Percentiles rank a stretch among this genome's conserved stretches.
These are phyloP conservation scores for Pestalotiopsis sp. DNA, from an alignment of 2,329 filamentous ascomycete species.

Conservation along the genomic window DNA sequence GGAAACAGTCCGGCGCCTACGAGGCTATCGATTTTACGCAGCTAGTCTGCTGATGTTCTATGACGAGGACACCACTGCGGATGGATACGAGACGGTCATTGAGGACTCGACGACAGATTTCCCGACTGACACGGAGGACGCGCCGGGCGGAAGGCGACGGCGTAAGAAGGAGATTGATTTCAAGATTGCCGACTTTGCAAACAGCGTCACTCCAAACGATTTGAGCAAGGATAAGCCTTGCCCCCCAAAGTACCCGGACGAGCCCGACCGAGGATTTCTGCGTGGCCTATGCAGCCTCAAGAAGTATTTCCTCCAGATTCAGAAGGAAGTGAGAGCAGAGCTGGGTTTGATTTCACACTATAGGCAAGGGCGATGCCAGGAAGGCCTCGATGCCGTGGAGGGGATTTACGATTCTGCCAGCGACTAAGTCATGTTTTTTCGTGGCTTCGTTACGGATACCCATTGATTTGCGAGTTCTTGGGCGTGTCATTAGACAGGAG, in stretches of 20 bases:
- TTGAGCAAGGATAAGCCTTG: conserved; percentile 65
- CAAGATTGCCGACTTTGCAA: conserved; percentile 98
- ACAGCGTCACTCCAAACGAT: conserved; percentile 91
- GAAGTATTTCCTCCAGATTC: conserved; percentile 85
- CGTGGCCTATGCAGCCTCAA: conserved; percentile 79
- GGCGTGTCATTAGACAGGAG: conserved; percentile 5
- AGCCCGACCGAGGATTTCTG: conserved; percentile 87
- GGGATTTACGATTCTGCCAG: conserved; percentile 11
- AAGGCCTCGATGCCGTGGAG: neutral
- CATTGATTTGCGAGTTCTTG: neutral
- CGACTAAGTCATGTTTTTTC: conserved; percentile 7
- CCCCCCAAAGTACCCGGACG: conserved; percentile 78
- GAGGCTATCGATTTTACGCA: conserved; percentile 92
- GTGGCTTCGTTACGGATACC: neutral
- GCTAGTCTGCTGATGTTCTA: conserved; percentile 95
- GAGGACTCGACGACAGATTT: conserved; percentile 63
- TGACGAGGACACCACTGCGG: conserved; percentile 73
- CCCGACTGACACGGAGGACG: conserved; percentile 61
- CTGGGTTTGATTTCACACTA: conserved; percentile 42
- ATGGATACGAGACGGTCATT: conserved; percentile 54
- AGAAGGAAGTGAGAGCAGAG: conserved; percentile 70
- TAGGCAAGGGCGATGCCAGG: conserved; percentile 4
- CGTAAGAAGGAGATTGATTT: conserved; percentile 74
- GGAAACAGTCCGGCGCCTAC: conserved; percentile 76
- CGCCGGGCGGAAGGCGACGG: conserved; percentile 39